These are phyloP conservation scores for Paraphoma sp. DNA, from an alignment of 2,329 filamentous ascomycete genomes.

Conservation along the genomic window DNA sequence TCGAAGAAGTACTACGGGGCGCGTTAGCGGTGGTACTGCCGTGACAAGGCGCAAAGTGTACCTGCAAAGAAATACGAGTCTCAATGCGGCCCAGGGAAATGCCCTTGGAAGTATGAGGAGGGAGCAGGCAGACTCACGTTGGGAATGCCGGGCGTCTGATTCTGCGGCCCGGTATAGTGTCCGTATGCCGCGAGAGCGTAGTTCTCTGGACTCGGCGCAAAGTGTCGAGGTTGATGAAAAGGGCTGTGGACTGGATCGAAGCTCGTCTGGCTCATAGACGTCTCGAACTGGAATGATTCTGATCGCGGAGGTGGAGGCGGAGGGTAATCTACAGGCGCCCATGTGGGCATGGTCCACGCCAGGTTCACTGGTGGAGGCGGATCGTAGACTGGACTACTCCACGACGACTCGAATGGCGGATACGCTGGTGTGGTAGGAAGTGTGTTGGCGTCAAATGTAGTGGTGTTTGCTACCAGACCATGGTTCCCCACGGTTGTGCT, in stretches of 20 bases:
- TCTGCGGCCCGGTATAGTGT: conserved; percentile 9
- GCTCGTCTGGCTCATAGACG: not conserved
- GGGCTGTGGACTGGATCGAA: conserved; percentile 21
- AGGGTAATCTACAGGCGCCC: conserved; percentile 23
- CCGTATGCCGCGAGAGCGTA: conserved; percentile 19
- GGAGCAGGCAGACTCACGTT: conserved; percentile 26
- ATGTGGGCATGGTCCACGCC: conserved; percentile 28
- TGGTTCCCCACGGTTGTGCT: conserved; percentile 15
- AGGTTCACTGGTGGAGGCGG: conserved; percentile 17
- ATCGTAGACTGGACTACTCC: conserved; percentile 25
- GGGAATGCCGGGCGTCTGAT: conserved; percentile 13
- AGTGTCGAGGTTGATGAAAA: conserved; percentile 17
- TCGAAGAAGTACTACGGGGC: conserved; percentile 10
- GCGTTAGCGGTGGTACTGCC: conserved; percentile 10
- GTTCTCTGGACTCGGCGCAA: conserved; percentile 11
- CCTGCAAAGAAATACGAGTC: conserved; percentile 5
- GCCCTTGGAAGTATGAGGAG: conserved; percentile 11
- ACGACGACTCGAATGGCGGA: conserved; percentile 15
- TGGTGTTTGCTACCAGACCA: conserved; percentile 8
- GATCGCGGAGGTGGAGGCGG: conserved; percentile 10
- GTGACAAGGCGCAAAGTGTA: conserved; percentile 3
- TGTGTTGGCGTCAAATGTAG: conserved; percentile 19
- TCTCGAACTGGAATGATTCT: conserved; percentile 15
- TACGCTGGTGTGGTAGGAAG: conserved; percentile 18
- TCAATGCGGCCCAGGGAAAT: conserved; percentile 15